Percentiles rank a stretch among this genome's conserved stretches.
Evolutionary conservation across 805 yeast species (phyloP).

Genomic region (Metschnikowia koreensis): DNA sequence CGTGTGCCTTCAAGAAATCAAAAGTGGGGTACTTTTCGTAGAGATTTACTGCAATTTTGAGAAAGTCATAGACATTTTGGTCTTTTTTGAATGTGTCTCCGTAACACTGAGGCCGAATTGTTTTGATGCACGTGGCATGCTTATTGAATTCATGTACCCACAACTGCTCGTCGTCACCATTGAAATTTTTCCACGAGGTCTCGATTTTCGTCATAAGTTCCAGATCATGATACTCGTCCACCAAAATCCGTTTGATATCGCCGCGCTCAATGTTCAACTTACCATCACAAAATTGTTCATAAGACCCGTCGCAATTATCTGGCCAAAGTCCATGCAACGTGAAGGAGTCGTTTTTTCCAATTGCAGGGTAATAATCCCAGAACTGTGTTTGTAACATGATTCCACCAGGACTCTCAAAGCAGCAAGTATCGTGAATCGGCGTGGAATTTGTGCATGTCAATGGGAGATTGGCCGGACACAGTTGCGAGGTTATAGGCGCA

Average conservation of each 20-base stretch:
- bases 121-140: constrained; percentile 45
- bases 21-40: constrained; percentile 38
- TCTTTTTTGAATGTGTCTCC: constrained; percentile 21
- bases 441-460: constrained; percentile 58
- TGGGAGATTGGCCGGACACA: constrained; percentile 36
- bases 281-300: constrained; percentile 36
- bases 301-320: constrained; percentile 41
- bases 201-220: constrained; percentile 27
- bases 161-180: constrained; percentile 34
- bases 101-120: constrained; percentile 40
- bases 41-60: constrained; percentile 29
- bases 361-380: constrained; percentile 37
- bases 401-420: constrained; percentile 43
- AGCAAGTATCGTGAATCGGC: constrained; percentile 47
- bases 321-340: constrained; percentile 49
- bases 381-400: constrained; percentile 42
- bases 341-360: constrained; percentile 35
- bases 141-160: constrained; percentile 47
- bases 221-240: constrained; percentile 25
- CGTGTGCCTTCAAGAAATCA: constrained; percentile 33
- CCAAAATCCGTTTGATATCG: constrained; percentile 27
- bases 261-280: constrained; percentile 24
- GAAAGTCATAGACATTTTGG: constrained; percentile 31
- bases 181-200: constrained; percentile 28
- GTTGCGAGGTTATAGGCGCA: neutral